Conservation (phyloP, 441 rosid species). For the Pelargonium fulgidum region DNA sequence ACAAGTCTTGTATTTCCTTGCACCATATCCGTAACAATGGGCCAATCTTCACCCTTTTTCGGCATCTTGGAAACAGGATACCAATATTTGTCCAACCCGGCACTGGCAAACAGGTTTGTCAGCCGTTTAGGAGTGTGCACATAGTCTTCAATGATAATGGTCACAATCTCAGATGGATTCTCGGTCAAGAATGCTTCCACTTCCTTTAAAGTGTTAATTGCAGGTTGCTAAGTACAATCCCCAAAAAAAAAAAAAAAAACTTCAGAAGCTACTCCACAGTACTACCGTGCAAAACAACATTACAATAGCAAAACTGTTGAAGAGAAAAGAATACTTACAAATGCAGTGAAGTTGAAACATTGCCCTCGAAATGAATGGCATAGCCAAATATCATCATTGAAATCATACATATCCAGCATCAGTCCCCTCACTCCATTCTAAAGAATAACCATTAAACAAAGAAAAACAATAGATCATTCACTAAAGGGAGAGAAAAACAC, state of each 20-base stretch:
- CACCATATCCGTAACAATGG: slow-evolving; percentile 73
- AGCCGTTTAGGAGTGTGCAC: slow-evolving; percentile 84
- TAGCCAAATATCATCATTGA: slow-evolving; percentile 75
- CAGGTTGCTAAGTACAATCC: slow-evolving; percentile 61
- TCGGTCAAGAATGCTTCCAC: slow-evolving; percentile 75
- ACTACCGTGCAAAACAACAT: slow-evolving; percentile 9
- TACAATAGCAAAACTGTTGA: slow-evolving; percentile 8
- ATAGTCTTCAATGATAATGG: slow-evolving; percentile 81
- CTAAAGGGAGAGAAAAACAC: slow-evolving; percentile 5
- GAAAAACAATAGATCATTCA: background rate
- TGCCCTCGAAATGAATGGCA: slow-evolving; percentile 89
- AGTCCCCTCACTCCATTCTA: slow-evolving; percentile 94
- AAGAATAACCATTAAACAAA: slow-evolving; percentile 19
- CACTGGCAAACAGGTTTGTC: slow-evolving; percentile 53
- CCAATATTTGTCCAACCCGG: slow-evolving; percentile 75
- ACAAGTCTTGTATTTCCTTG: slow-evolving; percentile 68
- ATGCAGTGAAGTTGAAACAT: slow-evolving; percentile 93
- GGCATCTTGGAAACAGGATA: slow-evolving; percentile 87
- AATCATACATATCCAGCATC: slow-evolving; percentile 96
- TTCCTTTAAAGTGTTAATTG: slow-evolving; percentile 66
- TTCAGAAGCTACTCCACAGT: slow-evolving; percentile 9
- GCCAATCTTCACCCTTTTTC: slow-evolving; percentile 83
- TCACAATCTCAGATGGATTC: slow-evolving; percentile 71
- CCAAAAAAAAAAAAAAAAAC: background rate
- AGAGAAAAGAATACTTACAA: slow-evolving; percentile 42